Evolutionary conservation across 345 rosid genomes (phyloP), one percentile per base, ranked within the genome.

Genomic region (Acer negundo): DNA sequence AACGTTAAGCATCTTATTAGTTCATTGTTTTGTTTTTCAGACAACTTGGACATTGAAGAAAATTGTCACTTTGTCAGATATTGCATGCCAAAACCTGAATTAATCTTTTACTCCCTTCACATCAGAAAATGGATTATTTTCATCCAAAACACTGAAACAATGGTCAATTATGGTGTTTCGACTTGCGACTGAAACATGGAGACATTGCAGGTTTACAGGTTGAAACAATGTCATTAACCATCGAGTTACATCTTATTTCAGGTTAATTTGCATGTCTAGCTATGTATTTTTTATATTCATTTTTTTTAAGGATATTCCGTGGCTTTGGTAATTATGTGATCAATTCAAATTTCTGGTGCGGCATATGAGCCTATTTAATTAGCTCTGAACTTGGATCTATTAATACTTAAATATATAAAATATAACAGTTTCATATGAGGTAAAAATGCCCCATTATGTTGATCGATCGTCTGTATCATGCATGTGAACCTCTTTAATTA

Each of bases 91-190:
- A 11, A 11, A 0, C 12, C 23, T 51, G 22, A 19, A n/a, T 5
- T 56, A 11, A 9, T 19, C 19, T 19, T 51, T 4, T 19, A 12
- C 6, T 11, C 28, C 62, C 24, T 72, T 40, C n/a, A 19, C 10
- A 35, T 71, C 7, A 40, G 75, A 59, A n/a, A 55, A 10, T 71
- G 24, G 9, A 68, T 68, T 68, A 51, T 68, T 68, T 68, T 26
- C 23, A 10, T 11, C 2, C 7, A 47, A 23, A 6, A 68, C 67
- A 64, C n/a, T n/a, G 19, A 28, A 42, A 42, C 46, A 42, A 42
- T 42, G 9, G 6, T 40, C 44, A 5, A 5, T 40, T 40, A 40
- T 6, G 8, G 31, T 28, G 31, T 28, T 1, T 28, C 3, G 2
- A 40, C 9, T 40, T 40, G 44, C 6, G 44, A 40, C 1, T 7